Conservation (phyloP, 441 rosid genomes). For the Macaranga tanarius region DNA sequence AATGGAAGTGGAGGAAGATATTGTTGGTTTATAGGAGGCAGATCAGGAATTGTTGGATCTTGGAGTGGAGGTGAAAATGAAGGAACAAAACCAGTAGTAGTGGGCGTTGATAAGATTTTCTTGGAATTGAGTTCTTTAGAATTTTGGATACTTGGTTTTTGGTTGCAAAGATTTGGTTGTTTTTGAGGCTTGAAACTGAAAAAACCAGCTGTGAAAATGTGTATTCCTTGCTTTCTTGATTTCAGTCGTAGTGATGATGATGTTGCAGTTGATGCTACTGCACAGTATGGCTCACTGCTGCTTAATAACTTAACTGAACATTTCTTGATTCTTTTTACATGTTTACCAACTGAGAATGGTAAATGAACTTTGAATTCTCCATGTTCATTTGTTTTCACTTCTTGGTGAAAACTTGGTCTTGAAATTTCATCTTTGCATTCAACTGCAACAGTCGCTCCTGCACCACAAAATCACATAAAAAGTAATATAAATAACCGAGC, state of each 20-base stretch:
- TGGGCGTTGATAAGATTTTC: slow-evolving; percentile 4
- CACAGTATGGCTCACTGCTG: slow-evolving; percentile 70
- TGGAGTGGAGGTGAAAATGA: slow-evolving; percentile 38
- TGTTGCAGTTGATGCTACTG: slow-evolving; percentile 57
- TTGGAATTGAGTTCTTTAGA: slow-evolving; percentile 9
- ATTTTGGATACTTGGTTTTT: slow-evolving; percentile 41
- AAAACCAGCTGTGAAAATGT: slow-evolving; percentile 80
- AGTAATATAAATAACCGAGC: neutral
- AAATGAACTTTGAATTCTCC: slow-evolving; percentile 71
- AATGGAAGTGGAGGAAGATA: slow-evolving; percentile 34
- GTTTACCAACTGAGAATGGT: slow-evolving; percentile 62
- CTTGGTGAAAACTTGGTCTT: slow-evolving; percentile 42
- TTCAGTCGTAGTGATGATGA: slow-evolving; percentile 63
- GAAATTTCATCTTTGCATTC: slow-evolving; percentile 57
- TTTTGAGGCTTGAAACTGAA: slow-evolving; percentile 76
- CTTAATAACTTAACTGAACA: slow-evolving; percentile 61
- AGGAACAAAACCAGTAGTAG: neutral
- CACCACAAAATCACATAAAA: slow-evolving; percentile 11
- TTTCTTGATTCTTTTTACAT: slow-evolving; percentile 55
- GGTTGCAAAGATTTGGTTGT: slow-evolving; percentile 60
- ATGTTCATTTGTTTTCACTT: slow-evolving; percentile 62
- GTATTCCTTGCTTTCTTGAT: slow-evolving; percentile 44
- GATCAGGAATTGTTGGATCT: slow-evolving; percentile 34
- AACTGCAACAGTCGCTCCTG: slow-evolving; percentile 80
- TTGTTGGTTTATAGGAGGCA: slow-evolving; percentile 26